phyloP scores from a whole-genome alignment of 345 rosid genomes.

The Linum tenue region DNA sequence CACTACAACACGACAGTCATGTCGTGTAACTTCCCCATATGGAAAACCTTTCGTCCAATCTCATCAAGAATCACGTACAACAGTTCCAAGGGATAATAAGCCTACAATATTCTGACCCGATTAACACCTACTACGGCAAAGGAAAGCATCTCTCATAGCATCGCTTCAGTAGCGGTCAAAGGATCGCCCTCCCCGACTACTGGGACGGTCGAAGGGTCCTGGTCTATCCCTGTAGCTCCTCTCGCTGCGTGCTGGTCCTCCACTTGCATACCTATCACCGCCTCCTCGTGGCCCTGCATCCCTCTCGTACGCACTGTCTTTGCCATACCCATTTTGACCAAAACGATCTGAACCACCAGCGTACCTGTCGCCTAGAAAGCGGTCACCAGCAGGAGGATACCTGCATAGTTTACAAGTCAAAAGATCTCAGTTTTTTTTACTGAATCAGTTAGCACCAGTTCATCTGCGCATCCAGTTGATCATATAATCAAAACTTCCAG shows the following conservation, averaged over 20 bases:
- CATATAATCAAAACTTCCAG: too few species aligned
- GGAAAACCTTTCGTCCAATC: too few species aligned
- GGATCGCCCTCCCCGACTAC: constrained; percentile 58
- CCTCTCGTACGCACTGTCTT: constrained; percentile 63
- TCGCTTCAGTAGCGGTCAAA: constrained; percentile 57
- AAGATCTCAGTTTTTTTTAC: too few species aligned
- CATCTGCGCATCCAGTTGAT: too few species aligned
- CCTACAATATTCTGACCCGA: not conserved
- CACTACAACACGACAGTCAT: too few species aligned
- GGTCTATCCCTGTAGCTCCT: constrained; percentile 65
- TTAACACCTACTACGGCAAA: not conserved
- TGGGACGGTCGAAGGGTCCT: constrained; percentile 75
- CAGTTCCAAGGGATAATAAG: too few species aligned
- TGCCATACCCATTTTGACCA: constrained; percentile 57
- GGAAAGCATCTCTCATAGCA: not conserved
- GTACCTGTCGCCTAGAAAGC: constrained; percentile 58
- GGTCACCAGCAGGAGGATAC: constrained; percentile 63
- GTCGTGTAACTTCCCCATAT: too few species aligned
- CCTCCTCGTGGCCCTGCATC: constrained; percentile 57
- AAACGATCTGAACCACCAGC: constrained; percentile 60
- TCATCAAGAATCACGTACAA: too few species aligned
- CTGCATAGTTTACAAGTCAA: constrained; percentile 29
- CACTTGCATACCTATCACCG: constrained; percentile 55
- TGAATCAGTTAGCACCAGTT: too few species aligned
- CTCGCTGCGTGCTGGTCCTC: constrained; percentile 61